Base-by-base conservation (phyloP, 2,329 filamentous ascomycete genomes). In the Fusarium vanettenii region DNA sequence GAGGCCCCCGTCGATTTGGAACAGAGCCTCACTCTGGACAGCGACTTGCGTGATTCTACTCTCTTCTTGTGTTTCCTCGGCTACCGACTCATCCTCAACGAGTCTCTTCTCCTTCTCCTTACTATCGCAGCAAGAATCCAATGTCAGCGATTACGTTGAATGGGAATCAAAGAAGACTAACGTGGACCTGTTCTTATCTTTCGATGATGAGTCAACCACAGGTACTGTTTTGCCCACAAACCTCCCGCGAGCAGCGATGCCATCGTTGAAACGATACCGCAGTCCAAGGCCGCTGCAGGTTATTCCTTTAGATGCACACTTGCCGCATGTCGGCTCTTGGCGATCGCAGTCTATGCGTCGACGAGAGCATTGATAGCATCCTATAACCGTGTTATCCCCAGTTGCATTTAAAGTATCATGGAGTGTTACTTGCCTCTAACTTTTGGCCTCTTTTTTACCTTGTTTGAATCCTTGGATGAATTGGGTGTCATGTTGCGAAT, bases 301-400 rank as follows among this genome's bases (percentile, higher is more conserved):
- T 37, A 78, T 55, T 1, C 76, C 76, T 41, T 76, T 77, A n/a
- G 66, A 31, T 1, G 61, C 41, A 2, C 76, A 77, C 52, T 77
- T 77, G n/a, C 61, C 71, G n/a, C 76, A 77, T 6, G 59, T 65
- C 7, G 76, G 76, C 14, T 75, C 67, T 57, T 64, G 60, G n/a
- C 76, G 69, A 10, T 77, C 76, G 18, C 76, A 77, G n/a, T 77
- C 75, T 67, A 77, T 78, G 33, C 76, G 76, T 5, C 76, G 69
- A 8, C 73, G 75, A 5, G 76, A 77, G 16, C 76, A 77, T 55
- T 77, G 73, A 14, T 77, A 77, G 6, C 76, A 77, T 6, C 76
- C 76, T 77, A 2, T 9, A 8, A 6, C 2, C n/a, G 0, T 6
- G 27, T 74, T 6, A 69, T 43, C 2, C 13, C 2, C 2, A 2